Evolutionary conservation across 495 filamentous ascomycete genomes (phyloP).

Genomic region (Aspergillus ellipticus): DNA sequence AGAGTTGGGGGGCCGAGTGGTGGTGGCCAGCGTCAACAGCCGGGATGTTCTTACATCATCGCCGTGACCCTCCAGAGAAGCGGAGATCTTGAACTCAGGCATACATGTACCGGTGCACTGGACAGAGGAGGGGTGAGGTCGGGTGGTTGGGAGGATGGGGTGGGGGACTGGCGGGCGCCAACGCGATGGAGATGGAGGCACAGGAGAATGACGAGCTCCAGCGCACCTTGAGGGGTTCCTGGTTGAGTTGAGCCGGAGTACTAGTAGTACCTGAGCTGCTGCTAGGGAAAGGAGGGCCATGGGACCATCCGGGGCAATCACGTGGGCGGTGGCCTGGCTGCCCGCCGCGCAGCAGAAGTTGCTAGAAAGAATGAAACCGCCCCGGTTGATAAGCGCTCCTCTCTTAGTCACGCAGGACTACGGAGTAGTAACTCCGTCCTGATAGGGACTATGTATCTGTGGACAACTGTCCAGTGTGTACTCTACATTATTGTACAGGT

Average conservation of each 20-base stretch:
- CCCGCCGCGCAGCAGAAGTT: constrained; percentile 7
- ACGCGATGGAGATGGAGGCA: not conserved
- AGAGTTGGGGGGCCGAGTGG: constrained; percentile 10
- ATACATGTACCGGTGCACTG: constrained; percentile 38
- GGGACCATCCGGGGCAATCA: constrained; percentile 8
- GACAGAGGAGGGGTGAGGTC: not conserved
- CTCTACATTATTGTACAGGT: too few species aligned
- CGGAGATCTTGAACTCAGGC: constrained; percentile 75
- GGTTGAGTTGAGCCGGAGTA: not conserved
- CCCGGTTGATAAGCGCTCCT: constrained; percentile 3
- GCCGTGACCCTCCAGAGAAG: constrained; percentile 73
- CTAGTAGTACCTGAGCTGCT: constrained; percentile 2
- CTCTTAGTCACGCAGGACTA: too few species aligned
- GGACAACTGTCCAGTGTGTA: not conserved
- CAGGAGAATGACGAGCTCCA: not conserved
- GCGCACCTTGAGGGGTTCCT: not conserved
- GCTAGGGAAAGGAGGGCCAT: constrained; percentile 1
- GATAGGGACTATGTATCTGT: too few species aligned
- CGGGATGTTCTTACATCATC: constrained; percentile 65
- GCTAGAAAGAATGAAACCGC: too few species aligned
- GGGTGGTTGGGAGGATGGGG: not conserved
- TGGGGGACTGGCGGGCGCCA: not conserved
- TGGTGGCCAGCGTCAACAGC: constrained; percentile 14
- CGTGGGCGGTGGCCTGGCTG: constrained; percentile 15
- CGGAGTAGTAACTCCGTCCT: too few species aligned